Evolutionary conservation across 805 yeast species (phyloP), one percentile per base, ranked within the genome.

Genomic region (Yarrowia yakushimensis): DNA sequence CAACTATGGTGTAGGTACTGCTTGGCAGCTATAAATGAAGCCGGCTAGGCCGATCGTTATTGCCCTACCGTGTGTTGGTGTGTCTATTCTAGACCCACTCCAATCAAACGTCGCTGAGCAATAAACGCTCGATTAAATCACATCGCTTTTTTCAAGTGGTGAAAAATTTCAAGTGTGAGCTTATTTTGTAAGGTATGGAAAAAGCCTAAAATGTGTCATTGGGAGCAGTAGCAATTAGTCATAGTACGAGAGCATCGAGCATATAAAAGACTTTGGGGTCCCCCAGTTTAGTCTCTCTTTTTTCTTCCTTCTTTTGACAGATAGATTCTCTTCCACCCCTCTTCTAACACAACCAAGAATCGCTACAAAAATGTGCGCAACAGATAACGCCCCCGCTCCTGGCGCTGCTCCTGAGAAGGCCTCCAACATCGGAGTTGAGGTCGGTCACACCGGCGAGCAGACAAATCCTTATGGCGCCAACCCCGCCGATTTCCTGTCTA

Each of bases 391-490:
- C 59, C 59, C 59, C 59, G 59, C 59, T 17, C 43, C 59, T 17
- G 25, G 25, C 43, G 33, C 59, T 18, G 43, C 59, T 18, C 23
- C 59, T n/a, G 59, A 52, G 37, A 25, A 34, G 59, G 27, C 59
- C 33, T 52, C 59, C 59, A 36, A 11, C 43, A 33, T 52, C 25
- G 59, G 59, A 52, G 59, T 52, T 13, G 59, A 52, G 59, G 59
- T 52, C 59, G 59, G 59, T 8, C 59, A 52, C 43, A 52, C 59
- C 59, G 59, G 59, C 2, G 59, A 52, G 33, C 59, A 52, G 59
- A 52, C 59, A 23, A 92, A 92, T 74, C 98, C 98, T 67, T 93
- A 93, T 71, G 99, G 96, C 17, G 96, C 97, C 69, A 88, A 93
- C 74, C 97, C 98, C 63, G 85, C 90, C 60, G 99, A 93, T 79